These are phyloP conservation scores for Hortaea sp. DNA, from an alignment of 2,329 filamentous ascomycete genomes.

Conservation along the genomic window DNA sequence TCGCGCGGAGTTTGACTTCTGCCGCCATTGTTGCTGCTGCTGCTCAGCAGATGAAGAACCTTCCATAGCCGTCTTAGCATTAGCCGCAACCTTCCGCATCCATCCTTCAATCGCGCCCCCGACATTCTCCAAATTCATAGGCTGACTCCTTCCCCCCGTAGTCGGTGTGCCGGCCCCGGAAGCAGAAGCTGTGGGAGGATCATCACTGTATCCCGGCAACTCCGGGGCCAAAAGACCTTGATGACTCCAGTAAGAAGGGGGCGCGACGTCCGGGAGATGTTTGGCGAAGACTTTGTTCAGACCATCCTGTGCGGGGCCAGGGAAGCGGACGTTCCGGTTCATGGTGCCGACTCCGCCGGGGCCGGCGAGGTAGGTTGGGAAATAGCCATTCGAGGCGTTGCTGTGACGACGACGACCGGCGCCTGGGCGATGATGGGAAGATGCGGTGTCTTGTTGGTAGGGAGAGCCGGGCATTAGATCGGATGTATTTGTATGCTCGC, in stretches of 20 bases:
- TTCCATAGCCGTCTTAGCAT: conserved; percentile 32
- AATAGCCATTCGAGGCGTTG: conserved; percentile 30
- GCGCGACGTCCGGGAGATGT: conserved; percentile 67
- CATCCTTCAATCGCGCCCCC: conserved; percentile 83
- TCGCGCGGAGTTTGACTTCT: background rate
- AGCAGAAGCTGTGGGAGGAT: conserved; percentile 12
- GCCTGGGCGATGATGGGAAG: conserved; percentile 24
- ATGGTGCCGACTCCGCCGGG: conserved; percentile 86
- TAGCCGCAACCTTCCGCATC: conserved; percentile 70
- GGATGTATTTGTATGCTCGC: conserved; percentile 27
- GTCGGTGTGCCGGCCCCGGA: conserved; percentile 19
- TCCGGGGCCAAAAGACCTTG: conserved; percentile 46
- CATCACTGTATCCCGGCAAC: conserved; percentile 43
- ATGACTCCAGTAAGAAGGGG: conserved; percentile 45
- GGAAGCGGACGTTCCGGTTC: conserved; percentile 56
- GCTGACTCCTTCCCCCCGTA: conserved; percentile 11
- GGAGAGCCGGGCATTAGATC: background rate
- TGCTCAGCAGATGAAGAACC: conserved; percentile 6
- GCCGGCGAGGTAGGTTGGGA: conserved; percentile 54
- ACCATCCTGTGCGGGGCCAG: conserved; percentile 74
- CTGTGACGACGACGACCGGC: conserved; percentile 26
- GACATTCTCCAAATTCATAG: conserved; percentile 61
- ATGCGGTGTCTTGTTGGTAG: conserved; percentile 10
- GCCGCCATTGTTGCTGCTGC: background rate
- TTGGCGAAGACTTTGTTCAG: conserved; percentile 77